Evolutionary conservation across 2,329 filamentous ascomycete species (phyloP).

Genomic region (Domatiomyces catenatus): DNA sequence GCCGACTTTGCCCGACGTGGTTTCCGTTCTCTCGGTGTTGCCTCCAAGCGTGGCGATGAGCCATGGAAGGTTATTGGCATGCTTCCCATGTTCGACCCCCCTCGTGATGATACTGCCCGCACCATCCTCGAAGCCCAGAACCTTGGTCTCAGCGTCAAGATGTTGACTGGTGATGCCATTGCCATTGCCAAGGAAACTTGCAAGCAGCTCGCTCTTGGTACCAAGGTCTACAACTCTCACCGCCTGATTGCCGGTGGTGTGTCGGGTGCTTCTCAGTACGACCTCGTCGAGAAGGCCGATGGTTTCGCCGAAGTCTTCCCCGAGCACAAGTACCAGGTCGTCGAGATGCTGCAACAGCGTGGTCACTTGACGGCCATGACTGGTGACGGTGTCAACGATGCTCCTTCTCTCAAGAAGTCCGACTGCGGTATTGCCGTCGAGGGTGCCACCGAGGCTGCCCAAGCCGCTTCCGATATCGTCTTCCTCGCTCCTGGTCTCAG

Average conservation of each 20-base stretch:
- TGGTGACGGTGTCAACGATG: constrained; percentile 62
- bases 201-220: constrained; percentile 65
- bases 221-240: constrained; percentile 68
- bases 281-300: constrained; percentile 59
- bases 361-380: constrained; percentile 62
- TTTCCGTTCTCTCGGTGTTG: constrained; percentile 67
- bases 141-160: constrained; percentile 64
- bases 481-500: constrained; percentile 58
- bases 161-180: constrained; percentile 67
- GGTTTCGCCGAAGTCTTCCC: constrained; percentile 62
- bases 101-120: constrained; percentile 63
- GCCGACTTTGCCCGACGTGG: constrained; percentile 62
- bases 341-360: constrained; percentile 60
- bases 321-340: constrained; percentile 62
- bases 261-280: constrained; percentile 56
- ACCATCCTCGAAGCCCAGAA: constrained; percentile 62
- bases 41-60: constrained; percentile 61
- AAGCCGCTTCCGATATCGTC: constrained; percentile 58
- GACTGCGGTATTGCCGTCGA: constrained; percentile 62
- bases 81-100: constrained; percentile 67
- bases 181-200: constrained; percentile 69
- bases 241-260: constrained; percentile 64
- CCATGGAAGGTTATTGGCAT: constrained; percentile 60
- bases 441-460: constrained; percentile 55
- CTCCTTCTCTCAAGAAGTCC: constrained; percentile 57